Base-by-base conservation (phyloP, 257 asterid genomes). In the Orobanche coerulescens region DNA sequence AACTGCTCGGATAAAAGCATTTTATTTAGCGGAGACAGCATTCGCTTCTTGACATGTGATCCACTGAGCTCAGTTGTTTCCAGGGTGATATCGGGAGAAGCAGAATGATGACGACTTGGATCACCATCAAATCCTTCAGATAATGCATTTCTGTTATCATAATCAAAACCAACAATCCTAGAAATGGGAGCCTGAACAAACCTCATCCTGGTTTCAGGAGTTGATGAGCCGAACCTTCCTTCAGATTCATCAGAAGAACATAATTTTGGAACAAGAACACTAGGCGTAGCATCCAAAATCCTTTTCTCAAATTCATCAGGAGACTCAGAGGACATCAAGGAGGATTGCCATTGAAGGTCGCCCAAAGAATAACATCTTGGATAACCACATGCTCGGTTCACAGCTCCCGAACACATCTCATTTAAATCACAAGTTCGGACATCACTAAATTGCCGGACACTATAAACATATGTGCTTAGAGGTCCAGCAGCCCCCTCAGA, bases 21-120 rank as follows among this genome's bases (percentile, higher is more conserved):
- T 64, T 70, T 79, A 40, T 75, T 81, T 76, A 84, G 37, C 24
- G 95, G 91, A 51, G 95, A 87, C 53, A 80, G 76, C 78, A 87
- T 58, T 30, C 90, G 75, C 68, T 87, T 87, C 82, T 85, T 77
- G 69, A 74, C 86, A 58, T 55, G 62, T 36, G 77, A 71, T 67
- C 82, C 81, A 65, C 72, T 62, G 36, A 68, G 23, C 49, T 72
- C 88, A 11, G 68, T 65, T 57, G 65, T 81, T 73, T 69, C 72
- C 40, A 36, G 33, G 50, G 62, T 46, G 30, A 63, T 42, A 39
- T 36, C 44, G 40, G 63, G 70, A 60, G 71, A 48, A 49, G 63
- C 39, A 63, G 78, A 40, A 31, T 16, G 67, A 54, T 13, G 54
- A 64, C 43, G 26, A 65, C 49, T 42, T 2, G 36, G 61, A 30